Evolutionary conservation across 2,329 filamentous ascomycete genomes (phyloP).

Genomic region (Sporothrix phasma): DNA sequence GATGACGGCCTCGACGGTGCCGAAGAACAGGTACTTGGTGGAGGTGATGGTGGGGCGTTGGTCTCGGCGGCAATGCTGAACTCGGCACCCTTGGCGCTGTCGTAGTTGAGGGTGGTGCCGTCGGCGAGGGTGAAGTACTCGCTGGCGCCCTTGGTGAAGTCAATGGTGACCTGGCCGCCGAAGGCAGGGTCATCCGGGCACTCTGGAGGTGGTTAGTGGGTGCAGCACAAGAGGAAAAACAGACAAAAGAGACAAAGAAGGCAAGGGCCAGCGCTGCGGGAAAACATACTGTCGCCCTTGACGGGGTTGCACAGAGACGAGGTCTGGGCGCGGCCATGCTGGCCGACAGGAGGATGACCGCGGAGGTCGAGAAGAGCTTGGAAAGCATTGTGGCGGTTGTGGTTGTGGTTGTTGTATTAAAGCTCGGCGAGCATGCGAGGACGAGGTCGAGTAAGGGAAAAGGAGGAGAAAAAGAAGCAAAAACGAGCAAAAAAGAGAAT

Average conservation of each 20-base stretch:
- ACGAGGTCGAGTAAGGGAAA: neutral
- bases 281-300: constrained; percentile 32
- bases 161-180: constrained; percentile 51
- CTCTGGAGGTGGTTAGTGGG: constrained; percentile 25
- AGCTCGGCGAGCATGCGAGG: neutral
- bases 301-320: constrained; percentile 46
- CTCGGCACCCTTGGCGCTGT: constrained; percentile 37
- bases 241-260: neutral
- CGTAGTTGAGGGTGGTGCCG: constrained; percentile 41
- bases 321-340: constrained; percentile 46
- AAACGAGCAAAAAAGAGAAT: neutral
- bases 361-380: constrained; percentile 36
- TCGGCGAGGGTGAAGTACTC: constrained; percentile 38
- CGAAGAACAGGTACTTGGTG: constrained; percentile 94
- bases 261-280: no score
- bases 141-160: constrained; percentile 67
- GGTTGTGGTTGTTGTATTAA: constrained; percentile 1
- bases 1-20: constrained; percentile 68
- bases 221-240: neutral
- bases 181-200: constrained; percentile 73
- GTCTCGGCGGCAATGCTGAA: constrained; percentile 58
- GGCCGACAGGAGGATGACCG: constrained; percentile 38
- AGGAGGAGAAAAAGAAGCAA: neutral
- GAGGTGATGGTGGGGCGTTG: constrained; percentile 64
- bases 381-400: constrained; percentile 32